These are phyloP conservation scores for Triangularia verruculosa DNA, from an alignment of 2,329 filamentous ascomycete genomes.

Conservation along the genomic window DNA sequence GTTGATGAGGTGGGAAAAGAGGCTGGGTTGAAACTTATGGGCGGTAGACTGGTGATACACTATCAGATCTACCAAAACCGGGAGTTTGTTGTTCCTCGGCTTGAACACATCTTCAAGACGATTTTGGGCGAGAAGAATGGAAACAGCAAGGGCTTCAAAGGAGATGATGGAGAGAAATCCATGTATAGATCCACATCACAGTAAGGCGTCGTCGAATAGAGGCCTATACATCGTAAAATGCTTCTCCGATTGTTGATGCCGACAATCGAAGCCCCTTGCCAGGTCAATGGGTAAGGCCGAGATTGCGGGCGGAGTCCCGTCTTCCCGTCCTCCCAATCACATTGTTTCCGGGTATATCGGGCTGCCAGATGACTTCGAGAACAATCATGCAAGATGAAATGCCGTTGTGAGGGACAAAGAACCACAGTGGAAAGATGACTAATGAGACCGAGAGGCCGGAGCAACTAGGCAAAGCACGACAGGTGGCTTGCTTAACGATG, in stretches of 20 bases:
- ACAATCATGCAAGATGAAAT: background rate
- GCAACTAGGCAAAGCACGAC: background rate
- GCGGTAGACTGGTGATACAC: constrained; percentile 45
- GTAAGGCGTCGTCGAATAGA: constrained; percentile 1
- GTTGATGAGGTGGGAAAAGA: constrained; percentile 42
- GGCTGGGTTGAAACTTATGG: constrained; percentile 42
- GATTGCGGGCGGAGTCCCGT: constrained; percentile 5
- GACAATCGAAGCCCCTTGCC: background rate
- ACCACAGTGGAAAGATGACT: background rate
- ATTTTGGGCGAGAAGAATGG: constrained; percentile 30
- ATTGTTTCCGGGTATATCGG: background rate
- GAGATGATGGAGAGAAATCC: constrained; percentile 16
- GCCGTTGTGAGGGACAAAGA: background rate
- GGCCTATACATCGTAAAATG: background rate
- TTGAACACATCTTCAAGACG: constrained; percentile 54
- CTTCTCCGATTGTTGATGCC: background rate
- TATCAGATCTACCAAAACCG: constrained; percentile 61
- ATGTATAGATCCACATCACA: constrained; percentile 22
- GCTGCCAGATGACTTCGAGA: background rate
- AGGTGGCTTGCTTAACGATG: background rate
- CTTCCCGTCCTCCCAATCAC: background rate
- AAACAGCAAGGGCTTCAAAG: background rate
- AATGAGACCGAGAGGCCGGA: background rate
- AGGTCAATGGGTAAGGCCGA: constrained; percentile 16
- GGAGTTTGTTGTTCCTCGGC: constrained; percentile 56